These are phyloP conservation scores for Asterochloris erici DNA, from an alignment of 139 green algal genomes.

Conservation along the genomic window DNA sequence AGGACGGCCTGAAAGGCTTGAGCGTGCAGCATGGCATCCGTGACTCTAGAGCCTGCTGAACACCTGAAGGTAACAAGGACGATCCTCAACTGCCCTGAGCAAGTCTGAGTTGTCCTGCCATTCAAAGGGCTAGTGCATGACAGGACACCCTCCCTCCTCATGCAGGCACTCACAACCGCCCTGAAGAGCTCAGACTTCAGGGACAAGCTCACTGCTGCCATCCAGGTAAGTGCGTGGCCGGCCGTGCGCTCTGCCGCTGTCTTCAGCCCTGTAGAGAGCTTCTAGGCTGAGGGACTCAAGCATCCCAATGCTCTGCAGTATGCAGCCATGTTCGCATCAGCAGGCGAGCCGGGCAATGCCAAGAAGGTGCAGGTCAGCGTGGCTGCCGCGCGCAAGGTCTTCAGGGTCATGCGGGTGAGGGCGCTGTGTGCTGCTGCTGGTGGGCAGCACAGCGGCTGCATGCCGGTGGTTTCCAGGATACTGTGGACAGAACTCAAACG, in stretches of 20 bases:
- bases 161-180: slow-evolving; percentile 78
- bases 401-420: slow-evolving; percentile 69
- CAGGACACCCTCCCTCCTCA: neutral
- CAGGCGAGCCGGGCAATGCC: slow-evolving; percentile 75
- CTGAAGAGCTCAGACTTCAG: slow-evolving; percentile 86
- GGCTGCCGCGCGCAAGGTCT: slow-evolving; percentile 85
- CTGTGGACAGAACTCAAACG: no score
- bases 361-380: slow-evolving; percentile 88
- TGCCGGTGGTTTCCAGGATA: no score
- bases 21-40: no score
- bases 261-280: neutral
- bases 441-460: neutral
- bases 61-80: slow-evolving; percentile 14
- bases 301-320: slow-evolving; percentile 59
- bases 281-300: neutral
- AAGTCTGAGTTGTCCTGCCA: neutral
- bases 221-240: slow-evolving; percentile 58
- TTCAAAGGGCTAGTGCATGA: neutral
- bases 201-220: slow-evolving; percentile 89
- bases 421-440: neutral
- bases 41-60: neutral
- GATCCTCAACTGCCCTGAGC: neutral
- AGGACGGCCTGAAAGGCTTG: no score
- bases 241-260: neutral
- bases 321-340: slow-evolving; percentile 82